Base-by-base conservation (phyloP, 2,329 filamentous ascomycete genomes). In the Hypoxylon sp. region DNA sequence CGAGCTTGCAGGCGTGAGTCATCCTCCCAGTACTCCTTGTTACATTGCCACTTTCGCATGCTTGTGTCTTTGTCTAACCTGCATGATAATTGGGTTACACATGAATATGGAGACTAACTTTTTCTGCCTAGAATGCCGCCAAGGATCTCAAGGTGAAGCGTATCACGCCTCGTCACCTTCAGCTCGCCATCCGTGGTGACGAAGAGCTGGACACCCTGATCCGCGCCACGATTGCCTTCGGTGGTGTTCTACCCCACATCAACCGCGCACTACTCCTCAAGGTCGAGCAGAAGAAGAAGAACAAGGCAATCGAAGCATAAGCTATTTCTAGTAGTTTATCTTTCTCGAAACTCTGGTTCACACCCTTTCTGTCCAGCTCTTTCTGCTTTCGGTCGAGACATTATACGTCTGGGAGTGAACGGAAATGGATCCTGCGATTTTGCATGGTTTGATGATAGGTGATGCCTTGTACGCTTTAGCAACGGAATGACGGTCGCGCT, bases 61-160 rank as follows among this genome's bases (percentile, higher is more conserved):
- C 4, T 41, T 66, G 26, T 65, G 20, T 26, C 41, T 43, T 48
- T 20, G 61, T 56, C 48, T 51, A 6, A 10, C 17, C 48, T 13
- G 51, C 6, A 20, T 26, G n/a, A 37, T 63, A 15, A 30, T 32
- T 24, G 19, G 20, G 53, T 41, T 17, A 41, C 39, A 59, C 54
- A 47, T 15, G 17, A 22, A 55, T 19, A 41, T 30, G 43, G 47
- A 64, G 30, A 50, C 70, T 72, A 52, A 72, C 56, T 59, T 48
- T 24, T 56, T 54, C 13, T 69, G 39, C 61, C 41, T 74, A 90
- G 87, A 99, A 99, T 79, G 95, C 95, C 56, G 95, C 95, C 80
- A 98, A 98, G 87, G 95, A 99, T 80, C 91, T 98, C 77, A 99
- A 98, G 83, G 95, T 98, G 83, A 99, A 98, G 89, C 95, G 95